Conservation (phyloP, 2,329 filamentous ascomycete species). For the Fusarium burgessii region DNA sequence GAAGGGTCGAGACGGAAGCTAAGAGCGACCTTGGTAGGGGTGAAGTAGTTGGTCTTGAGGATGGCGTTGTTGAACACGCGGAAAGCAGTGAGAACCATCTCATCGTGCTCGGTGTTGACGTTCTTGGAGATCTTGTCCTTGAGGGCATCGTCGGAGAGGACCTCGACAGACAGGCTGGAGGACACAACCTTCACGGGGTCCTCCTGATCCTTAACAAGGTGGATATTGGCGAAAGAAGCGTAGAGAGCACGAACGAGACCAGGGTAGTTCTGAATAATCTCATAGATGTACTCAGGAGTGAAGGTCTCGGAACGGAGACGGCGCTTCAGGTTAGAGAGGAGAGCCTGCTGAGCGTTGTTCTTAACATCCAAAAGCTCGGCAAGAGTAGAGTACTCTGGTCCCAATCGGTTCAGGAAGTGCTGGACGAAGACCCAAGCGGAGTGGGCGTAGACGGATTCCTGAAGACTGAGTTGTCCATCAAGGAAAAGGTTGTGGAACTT, state of each 20-base stretch:
- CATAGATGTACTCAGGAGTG: constrained; percentile 96
- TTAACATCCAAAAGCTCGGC: constrained; percentile 81
- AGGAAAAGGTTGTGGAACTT: constrained; percentile 93
- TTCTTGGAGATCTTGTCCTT: constrained; percentile 82
- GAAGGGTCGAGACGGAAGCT: constrained; percentile 92
- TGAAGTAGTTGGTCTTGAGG: constrained; percentile 97
- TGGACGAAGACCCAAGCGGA: constrained; percentile 98
- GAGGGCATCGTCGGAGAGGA: constrained; percentile 80
- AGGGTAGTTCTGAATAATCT: constrained; percentile 94
- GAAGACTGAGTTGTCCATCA: constrained; percentile 85
- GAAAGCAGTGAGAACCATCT: constrained; percentile 98
- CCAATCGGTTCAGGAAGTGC: constrained; percentile 96
- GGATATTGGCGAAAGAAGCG: constrained; percentile 88
- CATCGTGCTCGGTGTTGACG: constrained; percentile 93
- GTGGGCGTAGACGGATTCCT: constrained; percentile 97
- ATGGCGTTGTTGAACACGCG: constrained; percentile 93
- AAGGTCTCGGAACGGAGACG: constrained; percentile 96
- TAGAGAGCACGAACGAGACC: constrained; percentile 89
- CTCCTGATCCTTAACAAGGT: constrained; percentile 70
- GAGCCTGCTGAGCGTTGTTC: constrained; percentile 86
- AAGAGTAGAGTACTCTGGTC: constrained; percentile 90
- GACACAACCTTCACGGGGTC: constrained; percentile 64
- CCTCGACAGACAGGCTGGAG: constrained; percentile 70
- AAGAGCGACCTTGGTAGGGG: constrained; percentile 96
- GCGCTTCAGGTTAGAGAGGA: constrained; percentile 94